Base-by-base conservation (phyloP, 2,329 filamentous ascomycete species). In the Ceratocystis albifundus region DNA sequence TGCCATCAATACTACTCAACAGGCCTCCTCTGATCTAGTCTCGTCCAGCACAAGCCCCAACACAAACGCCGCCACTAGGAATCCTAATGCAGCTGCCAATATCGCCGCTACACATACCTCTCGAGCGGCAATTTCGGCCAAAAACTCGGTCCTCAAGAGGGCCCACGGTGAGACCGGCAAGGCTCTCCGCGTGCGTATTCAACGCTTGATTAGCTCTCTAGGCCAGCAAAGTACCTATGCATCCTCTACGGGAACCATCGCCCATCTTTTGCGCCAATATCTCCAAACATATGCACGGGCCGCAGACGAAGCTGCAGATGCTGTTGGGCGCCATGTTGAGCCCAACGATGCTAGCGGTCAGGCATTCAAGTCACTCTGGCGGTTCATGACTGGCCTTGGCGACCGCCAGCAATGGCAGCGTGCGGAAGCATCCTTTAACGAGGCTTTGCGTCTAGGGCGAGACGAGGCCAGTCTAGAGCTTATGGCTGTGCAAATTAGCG, bases 391-490 rank as follows among this genome's bases (percentile, higher is more conserved):
- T 63, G 90, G 88, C 0, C 91, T 96, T 70, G 93, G 93, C 3
- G 84, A 90, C 69, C 76, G 76, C 3, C 75, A 85, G 15, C 82
- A 88, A 55, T 97, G 93, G 93, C 79, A 89, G n/a, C 79, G 84
- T 65, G 81, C 93, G 1, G 85, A 91, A 72, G 74, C 81, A 30
- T 79, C 83, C 4, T 87, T 93, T 73, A 81, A 88, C 57, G 79
- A 84, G 61, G 82, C 96, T 48, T 76, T 95, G 72, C 82, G 85
- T 59, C 88, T 95, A 72, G 84, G 88, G 2, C 80, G 87, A 68
- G 86, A 84, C 44, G 90, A 96, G 71, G 88, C 89, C 0, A 85
- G 94, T 65, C 94, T 96, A 68, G 90, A 96, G 71, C 79, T 85
- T 15, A 77, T 96, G 30, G 83, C 95, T 73, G 80, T 80, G 25